phyloP scores from a whole-genome alignment of 345 rosid species.

The Gossypium turneri region DNA sequence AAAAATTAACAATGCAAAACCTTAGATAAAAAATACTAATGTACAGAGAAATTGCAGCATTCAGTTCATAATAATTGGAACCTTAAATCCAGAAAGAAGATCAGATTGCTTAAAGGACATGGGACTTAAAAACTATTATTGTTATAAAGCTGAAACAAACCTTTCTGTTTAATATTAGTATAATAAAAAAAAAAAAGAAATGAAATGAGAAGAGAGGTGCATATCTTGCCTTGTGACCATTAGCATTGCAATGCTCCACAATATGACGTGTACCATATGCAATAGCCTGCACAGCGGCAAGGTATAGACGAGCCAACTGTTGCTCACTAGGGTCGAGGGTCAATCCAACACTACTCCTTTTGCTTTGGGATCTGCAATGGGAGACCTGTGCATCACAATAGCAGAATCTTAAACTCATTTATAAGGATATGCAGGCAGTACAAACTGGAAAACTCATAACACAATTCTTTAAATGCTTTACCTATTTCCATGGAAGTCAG shows the following conservation, averaged over 20 bases:
- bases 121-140: not conserved
- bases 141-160: not conserved
- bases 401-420: constrained; percentile 2
- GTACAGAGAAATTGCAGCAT: not conserved
- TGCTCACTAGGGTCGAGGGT: constrained; percentile 81
- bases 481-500: constrained; percentile 96
- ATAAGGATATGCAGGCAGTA: not conserved
- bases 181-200: not conserved
- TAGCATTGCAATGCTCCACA: constrained; percentile 83
- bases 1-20: not conserved
- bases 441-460: not conserved
- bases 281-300: constrained; percentile 76
- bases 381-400: constrained; percentile 61
- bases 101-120: not conserved
- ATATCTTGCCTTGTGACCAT: constrained; percentile 77
- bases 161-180: not conserved
- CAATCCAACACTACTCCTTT: constrained; percentile 80
- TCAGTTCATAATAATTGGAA: not conserved
- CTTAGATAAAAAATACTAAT: not conserved
- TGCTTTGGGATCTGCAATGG: constrained; percentile 80
- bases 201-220: not conserved
- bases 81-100: not conserved
- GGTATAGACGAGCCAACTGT: constrained; percentile 79
- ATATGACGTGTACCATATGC: constrained; percentile 95
- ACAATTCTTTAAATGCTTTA: constrained; percentile 19